Base-by-base conservation (phyloP, 2,329 filamentous ascomycete genomes). In the Aspergillus cejpii region DNA sequence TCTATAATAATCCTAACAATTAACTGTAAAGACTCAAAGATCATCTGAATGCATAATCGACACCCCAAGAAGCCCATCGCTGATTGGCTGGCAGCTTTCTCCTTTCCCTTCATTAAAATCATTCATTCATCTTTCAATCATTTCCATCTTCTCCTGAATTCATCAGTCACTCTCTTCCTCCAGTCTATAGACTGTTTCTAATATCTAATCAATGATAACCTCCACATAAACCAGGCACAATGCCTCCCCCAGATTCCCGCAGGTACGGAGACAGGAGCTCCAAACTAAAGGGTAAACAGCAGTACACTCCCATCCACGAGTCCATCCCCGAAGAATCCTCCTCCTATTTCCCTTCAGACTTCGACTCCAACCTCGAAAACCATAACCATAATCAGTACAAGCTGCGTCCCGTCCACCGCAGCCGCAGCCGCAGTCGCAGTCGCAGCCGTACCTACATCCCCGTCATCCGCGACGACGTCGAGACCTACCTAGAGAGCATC, bases 401-500 rank as follows among this genome's bases (percentile, higher is more conserved):
- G 14, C 44, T 55, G 5, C 52, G 47, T 31, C 45, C 34, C 5
- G 42, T 55, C 12, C 47, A 53, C 41, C 50, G 43, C 2, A 14
- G 26, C 37, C 15, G 36, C 31, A 10, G 14, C 38, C 36, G 23
- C 28, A 29, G 12, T 12, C 12, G 15, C 31, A 21, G 19, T 27
- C 21, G 36, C 17, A 19, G 41, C 28, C 11, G 33, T 21, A 44
- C 50, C 6, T 49, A 50, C 41, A 44, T 46, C 15, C 48, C 49
- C 33, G 33, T 45, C 26, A 40, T 45, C 24, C 48, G 51, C 48
- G 51, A 56, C 38, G 53, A 56, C 29, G 47, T 55, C 41, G 56
- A 59, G 29, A 44, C 50, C 12, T 57, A 57, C 40, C 46, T 59
- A 11, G 52, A 53, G 15, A 48, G 49, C 29, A 49, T 58, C 31